These are phyloP conservation scores for Annulohypoxylon maeteangense DNA, from an alignment of 495 filamentous ascomycete species.

Conservation along the genomic window DNA sequence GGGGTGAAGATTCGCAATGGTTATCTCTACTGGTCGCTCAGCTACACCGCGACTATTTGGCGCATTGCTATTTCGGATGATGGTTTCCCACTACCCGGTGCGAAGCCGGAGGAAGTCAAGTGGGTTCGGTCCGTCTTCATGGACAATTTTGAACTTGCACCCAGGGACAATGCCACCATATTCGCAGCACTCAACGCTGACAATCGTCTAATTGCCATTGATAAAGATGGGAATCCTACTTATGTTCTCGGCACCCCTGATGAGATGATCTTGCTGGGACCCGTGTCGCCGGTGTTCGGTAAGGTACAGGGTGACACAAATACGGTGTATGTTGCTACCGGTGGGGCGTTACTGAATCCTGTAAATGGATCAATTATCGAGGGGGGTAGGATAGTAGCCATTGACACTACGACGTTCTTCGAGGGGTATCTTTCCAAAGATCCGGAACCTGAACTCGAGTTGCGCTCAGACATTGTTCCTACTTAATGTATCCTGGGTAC, in stretches of 20 bases:
- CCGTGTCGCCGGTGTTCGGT: conserved; percentile 39
- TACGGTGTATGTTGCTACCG: conserved; percentile 43
- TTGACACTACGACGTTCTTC: conserved; percentile 35
- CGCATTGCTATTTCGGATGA: conserved; percentile 44
- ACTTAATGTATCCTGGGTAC: no score
- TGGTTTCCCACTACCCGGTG: conserved; percentile 19
- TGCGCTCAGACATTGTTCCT: not conserved
- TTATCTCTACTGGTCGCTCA: conserved; percentile 52
- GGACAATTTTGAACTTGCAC: conserved; percentile 43
- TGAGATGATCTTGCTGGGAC: conserved; percentile 37
- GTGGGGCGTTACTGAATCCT: conserved; percentile 33
- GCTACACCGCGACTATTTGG: conserved; percentile 36
- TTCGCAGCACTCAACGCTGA: conserved; percentile 30
- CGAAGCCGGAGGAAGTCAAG: conserved; percentile 12
- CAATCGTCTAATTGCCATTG: conserved; percentile 34
- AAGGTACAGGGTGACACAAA: conserved; percentile 28
- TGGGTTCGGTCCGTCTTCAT: conserved; percentile 18
- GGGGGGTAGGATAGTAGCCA: conserved; percentile 43
- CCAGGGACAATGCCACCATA: conserved; percentile 27
- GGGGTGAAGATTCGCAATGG: conserved; percentile 41
- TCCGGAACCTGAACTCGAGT: not conserved
- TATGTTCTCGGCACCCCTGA: conserved; percentile 35
- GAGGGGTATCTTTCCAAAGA: not conserved
- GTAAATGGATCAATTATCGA: conserved; percentile 43
- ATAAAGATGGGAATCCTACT: conserved; percentile 15